These are phyloP conservation scores for Neoboletus magnificus DNA, from an alignment of 768 basidiomycete species.

Conservation along the genomic window DNA sequence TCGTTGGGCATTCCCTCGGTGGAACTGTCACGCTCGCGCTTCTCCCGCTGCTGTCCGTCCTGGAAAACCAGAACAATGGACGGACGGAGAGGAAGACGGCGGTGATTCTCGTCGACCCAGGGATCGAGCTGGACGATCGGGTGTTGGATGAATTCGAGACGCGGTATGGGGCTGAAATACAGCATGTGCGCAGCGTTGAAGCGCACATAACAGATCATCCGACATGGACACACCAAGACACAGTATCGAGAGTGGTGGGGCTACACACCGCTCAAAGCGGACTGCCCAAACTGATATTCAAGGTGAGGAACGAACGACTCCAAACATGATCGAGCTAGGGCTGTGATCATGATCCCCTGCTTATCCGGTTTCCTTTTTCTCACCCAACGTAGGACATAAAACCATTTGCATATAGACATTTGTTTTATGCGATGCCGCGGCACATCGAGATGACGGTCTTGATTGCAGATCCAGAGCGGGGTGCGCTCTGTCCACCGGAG, in stretches of 20 bases:
- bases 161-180: neutral
- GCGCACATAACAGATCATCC: constrained; percentile 7
- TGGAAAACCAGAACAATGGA: neutral
- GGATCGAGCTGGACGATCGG: constrained; percentile 1
- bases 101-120: constrained; percentile 16
- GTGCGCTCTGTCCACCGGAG: constrained; percentile 3
- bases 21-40: constrained; percentile 9
- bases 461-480: constrained; percentile 9
- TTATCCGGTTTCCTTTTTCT: neutral
- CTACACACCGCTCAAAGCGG: constrained; percentile 6
- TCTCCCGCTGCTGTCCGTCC: constrained; percentile 5
- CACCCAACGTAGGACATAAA: constrained; percentile 9
- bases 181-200: constrained; percentile 4
- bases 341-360: neutral
- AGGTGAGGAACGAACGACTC: neutral
- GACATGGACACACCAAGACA: constrained; percentile 15
- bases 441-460: constrained; percentile 16
- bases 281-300: constrained; percentile 2
- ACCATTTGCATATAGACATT: constrained; percentile 12
- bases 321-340: too few relatives aligned
- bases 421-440: constrained; percentile 6
- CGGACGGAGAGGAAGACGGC: neutral
- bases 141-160: neutral
- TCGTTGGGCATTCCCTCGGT: constrained; percentile 18
- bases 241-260: constrained; percentile 9